Evolutionary conservation across 306 rosid genomes (phyloP), one percentile per base, ranked within the genome.

Genomic region (Prunus mongolica): DNA sequence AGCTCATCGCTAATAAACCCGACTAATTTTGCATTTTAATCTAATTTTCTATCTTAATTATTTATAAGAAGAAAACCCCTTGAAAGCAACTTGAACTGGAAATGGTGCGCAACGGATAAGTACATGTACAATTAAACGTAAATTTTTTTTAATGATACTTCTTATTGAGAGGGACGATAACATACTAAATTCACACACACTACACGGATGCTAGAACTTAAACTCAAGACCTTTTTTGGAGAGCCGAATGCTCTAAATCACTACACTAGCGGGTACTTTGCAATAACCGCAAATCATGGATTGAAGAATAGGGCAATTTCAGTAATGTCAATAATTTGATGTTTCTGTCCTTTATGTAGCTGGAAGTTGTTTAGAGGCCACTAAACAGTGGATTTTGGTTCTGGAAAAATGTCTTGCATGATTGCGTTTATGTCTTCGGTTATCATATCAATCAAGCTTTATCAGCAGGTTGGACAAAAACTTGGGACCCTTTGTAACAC

Each of bases 181-280:
- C 25, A 24, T 24, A 24, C 25, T 1, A 24, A 24, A 24, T 24
- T 34, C 6, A 32, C 8, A 34, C 41, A 34, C 8, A 34, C 41
- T 34, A 34, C 1, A 34, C 8, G 1, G 0, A 5, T 5, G 1
- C 0, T 5, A 34, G 8, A 2, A 34, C 0, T 34, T 0, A 0
- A 34, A 34, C 7, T 0, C 6, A 34, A 1, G 7, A 34, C 41
- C 8, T 34, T 34, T 34, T 0, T 0, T 34, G 0, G 6, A 6
- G 1, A 0, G 1, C 7, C 8, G 0, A 34, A 2, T 57, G 15
- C 15, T 20, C 8, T 8, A 57, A 57, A 57, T 2, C 1, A 10
- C 1, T 18, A 3, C 20, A 51, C 16, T 16, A 16, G 16, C 5
- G 10, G 56, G 3, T 16, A 16, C 8, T 34, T 34, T 34, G 6